These are phyloP conservation scores for Dimocarpus longan DNA, from an alignment of 345 rosid species.

Conservation along the genomic window DNA sequence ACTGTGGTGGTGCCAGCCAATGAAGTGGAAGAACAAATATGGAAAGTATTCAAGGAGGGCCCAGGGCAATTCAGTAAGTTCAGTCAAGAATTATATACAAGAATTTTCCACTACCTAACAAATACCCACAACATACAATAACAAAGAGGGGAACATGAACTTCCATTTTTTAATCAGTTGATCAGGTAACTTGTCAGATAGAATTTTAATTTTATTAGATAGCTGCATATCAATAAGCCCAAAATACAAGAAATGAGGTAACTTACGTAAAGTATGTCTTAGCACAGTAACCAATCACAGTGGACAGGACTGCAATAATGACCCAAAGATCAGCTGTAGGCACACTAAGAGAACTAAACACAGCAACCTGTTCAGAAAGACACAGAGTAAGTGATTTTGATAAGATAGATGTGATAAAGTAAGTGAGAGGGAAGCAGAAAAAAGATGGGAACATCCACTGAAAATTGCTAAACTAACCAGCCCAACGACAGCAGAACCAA, in stretches of 20 bases:
- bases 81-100: neutral
- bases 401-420: neutral
- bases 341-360: conserved; percentile 70
- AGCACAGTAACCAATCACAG: conserved; percentile 92
- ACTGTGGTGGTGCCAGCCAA: neutral
- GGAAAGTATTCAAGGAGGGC: neutral
- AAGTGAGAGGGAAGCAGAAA: neutral
- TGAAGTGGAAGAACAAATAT: neutral
- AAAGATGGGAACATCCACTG: neutral
- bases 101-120: neutral
- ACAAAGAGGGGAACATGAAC: neutral
- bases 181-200: neutral
- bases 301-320: conserved; percentile 76
- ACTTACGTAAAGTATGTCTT: conserved; percentile 98
- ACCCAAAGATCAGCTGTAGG: conserved; percentile 91
- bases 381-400: conserved; percentile 15
- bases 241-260: conserved; percentile 22
- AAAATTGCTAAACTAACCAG: conserved; percentile 57
- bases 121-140: neutral
- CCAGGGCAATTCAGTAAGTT: neutral
- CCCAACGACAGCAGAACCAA: conserved; percentile 88
- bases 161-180: neutral
- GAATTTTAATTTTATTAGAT: neutral
- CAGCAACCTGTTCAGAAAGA: conserved; percentile 63
- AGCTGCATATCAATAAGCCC: neutral